A percentile compares a stretch with the other conserved stretches of the same genome.
These are phyloP conservation scores for Dianthus caryophyllus DNA, from an alignment of 148 eudicot genomes.

Conservation along the genomic window DNA sequence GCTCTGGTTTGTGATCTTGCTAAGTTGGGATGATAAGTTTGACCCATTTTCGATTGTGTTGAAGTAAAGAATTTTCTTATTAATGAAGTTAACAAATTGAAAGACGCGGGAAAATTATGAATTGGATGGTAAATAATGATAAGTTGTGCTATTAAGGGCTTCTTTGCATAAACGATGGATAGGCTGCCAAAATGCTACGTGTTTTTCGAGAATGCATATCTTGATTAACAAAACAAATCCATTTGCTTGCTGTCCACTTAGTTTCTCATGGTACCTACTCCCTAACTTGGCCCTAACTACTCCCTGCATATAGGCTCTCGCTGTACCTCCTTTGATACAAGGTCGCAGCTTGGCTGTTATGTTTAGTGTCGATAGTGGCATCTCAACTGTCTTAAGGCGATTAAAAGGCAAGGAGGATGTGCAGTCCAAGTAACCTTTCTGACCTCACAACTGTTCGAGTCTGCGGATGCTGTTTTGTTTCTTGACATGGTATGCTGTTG, in stretches of 20 bases:
- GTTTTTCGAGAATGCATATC: background rate
- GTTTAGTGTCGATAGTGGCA: slow-evolving; percentile 92
- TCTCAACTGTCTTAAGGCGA: slow-evolving; percentile 79
- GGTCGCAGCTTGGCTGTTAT: slow-evolving; percentile 97
- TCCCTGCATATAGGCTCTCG: slow-evolving; percentile 57
- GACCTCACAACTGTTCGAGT: background rate
- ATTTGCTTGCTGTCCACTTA: background rate
- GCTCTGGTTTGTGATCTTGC: too few species aligned
- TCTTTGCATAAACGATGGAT: background rate
- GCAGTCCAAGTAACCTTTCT: slow-evolving; percentile 55
- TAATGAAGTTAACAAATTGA: too few species aligned
- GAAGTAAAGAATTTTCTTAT: too few species aligned
- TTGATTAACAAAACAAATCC: background rate
- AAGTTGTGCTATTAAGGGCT: too few species aligned
- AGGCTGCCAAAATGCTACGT: background rate
- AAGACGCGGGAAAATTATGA: too few species aligned
- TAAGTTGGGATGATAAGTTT: too few species aligned
- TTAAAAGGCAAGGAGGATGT: slow-evolving; percentile 93
- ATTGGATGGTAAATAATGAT: background rate
- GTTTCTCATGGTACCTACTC: background rate
- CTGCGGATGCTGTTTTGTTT: background rate
- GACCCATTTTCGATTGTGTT: too few species aligned
- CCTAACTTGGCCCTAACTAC: background rate
- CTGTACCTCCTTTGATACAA: slow-evolving; percentile 88
- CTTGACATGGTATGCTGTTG: background rate